Evolutionary conservation across 2,329 filamentous ascomycete species (phyloP), one percentile per base, ranked within the genome.

Genomic region (Cephalotrichum gorgonifer): DNA sequence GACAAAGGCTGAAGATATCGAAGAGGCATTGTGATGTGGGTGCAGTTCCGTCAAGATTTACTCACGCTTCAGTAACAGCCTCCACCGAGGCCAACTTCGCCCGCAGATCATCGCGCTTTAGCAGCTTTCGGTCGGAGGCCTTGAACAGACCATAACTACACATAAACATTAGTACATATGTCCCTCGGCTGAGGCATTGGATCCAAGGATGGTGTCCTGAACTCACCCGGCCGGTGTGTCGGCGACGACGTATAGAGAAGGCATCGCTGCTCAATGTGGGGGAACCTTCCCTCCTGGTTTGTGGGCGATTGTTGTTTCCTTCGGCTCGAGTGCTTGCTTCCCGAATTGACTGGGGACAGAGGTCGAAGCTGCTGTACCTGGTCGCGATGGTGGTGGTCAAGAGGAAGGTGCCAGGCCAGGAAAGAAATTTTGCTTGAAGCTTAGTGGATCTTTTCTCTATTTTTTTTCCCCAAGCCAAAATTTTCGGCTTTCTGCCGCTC

Each of bases 111-210:
- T 91, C 85, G 62, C 86, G 83, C 70, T 95, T 93, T 56, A 98
- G 76, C 52, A 97, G 79, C 76, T 97, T 97, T 81, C 96, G 97
- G 79, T 97, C 91, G 68, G 90, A 88, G 60, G 91, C 86, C 78
- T 98, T 97, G 75, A 98, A 89, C 67, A 98, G 81, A 69, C 90
- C 93, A 75, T 97, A 97, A 67, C 93, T 95, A 60, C 22, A 44
- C 4, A 38, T 27, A n/a, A n/a, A n/a, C 26, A 39, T 25, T 39
- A 30, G 26, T 44, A 25, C 52, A 51, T 39, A 20, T 5, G 17
- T 39, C 35, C 35, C 22, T 20, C 8, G 6, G 20, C 35, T 22
- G 51, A 44, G n/a, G n/a, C n/a, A n/a, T n/a, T n/a, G n/a, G n/a
- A 9, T 39, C 22, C n/a, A 39, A 17, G 30, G 48, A 55, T 20